Base-by-base conservation (phyloP, 306 rosid genomes). In the Hylodesmum podocarpum region DNA sequence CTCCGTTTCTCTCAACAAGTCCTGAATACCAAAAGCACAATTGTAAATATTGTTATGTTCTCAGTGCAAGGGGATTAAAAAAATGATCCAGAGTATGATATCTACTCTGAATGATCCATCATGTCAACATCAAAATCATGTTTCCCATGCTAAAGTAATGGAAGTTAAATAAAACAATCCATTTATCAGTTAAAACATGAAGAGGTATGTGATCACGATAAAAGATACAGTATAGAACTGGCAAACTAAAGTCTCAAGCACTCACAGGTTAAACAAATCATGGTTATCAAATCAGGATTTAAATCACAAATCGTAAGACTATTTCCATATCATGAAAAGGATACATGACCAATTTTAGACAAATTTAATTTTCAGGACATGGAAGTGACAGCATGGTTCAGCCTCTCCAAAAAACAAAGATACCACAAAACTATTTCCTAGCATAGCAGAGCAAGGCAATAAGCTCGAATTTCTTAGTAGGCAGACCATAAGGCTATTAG, bases 1-100 rank as follows among this genome's bases (percentile, higher is more conserved):
- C 73, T 96, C 94, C 0, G 91, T 91, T 34, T 91, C 97, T 83
- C 99, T 91, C 79, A 96, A 80, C 51, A 87, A 87, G 83, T 92
- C 98, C 99, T 96, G 4, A 0, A 53, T 29, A 29, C 73, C 40
- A 72, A 55, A 68, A 29, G 25, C 47, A 62, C 18, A 76, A 68
- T 36, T 14, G 40, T 41, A 63, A 47, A 50, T 15, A n/a, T 34
- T 24, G 50, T 31, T 37, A 2, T 16, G 36, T 71, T 37, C 18
- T 10, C 41, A 9, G 57, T 36, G 83, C 61, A 44, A 43, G 62
- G 41, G 33, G 61, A 72, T 63, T 40, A 37, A 19, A 18, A 5
- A 59, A 19, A 69, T 58, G 37, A 69, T 29, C 37, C n/a, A 58
- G 4, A 54, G 44, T 22, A 51, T 40, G 33, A 49, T 28, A 19